phyloP scores from a whole-genome alignment of 371 early-diverging fungal genomes.

The Mucor racemosus region DNA sequence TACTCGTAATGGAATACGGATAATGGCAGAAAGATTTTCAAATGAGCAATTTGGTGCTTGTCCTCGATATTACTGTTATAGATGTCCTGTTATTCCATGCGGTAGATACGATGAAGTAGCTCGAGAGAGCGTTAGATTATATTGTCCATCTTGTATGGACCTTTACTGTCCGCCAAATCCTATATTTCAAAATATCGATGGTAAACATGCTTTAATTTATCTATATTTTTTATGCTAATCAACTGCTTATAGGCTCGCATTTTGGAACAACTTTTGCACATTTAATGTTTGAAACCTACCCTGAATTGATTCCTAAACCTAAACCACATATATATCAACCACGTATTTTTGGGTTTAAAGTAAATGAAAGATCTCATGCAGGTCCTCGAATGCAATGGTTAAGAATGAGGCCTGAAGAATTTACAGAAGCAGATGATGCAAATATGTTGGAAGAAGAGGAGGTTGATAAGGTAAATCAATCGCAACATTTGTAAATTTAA shows the following conservation, averaged over 20 bases:
- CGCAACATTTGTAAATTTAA: neutral
- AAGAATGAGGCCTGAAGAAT: slow-evolving; percentile 58
- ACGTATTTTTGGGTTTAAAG: slow-evolving; percentile 84
- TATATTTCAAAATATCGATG: slow-evolving; percentile 82
- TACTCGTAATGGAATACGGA: slow-evolving; percentile 77
- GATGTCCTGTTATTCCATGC: slow-evolving; percentile 80
- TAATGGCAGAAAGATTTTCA: slow-evolving; percentile 79
- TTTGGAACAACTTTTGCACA: slow-evolving; percentile 97
- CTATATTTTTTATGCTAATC: neutral
- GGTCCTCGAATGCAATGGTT: slow-evolving; percentile 86
- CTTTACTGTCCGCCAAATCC: slow-evolving; percentile 83
- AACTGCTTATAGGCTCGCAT: slow-evolving; percentile 69
- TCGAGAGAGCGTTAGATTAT: slow-evolving; percentile 71
- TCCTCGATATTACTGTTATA: slow-evolving; percentile 79
- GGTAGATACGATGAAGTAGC: slow-evolving; percentile 80
- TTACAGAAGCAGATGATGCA: slow-evolving; percentile 30
- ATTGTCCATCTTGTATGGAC: slow-evolving; percentile 88
- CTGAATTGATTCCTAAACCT: slow-evolving; percentile 70
- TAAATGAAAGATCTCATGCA: slow-evolving; percentile 61
- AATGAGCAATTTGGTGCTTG: slow-evolving; percentile 86
- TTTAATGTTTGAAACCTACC: slow-evolving; percentile 86
- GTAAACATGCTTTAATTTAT: slow-evolving; percentile 32
- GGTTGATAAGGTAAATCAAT: slow-evolving; percentile 24
- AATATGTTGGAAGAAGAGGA: slow-evolving; percentile 34
- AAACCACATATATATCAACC: slow-evolving; percentile 71